Base-by-base conservation (phyloP, 2,329 filamentous ascomycete genomes). In the Passalora sequoiae region DNA sequence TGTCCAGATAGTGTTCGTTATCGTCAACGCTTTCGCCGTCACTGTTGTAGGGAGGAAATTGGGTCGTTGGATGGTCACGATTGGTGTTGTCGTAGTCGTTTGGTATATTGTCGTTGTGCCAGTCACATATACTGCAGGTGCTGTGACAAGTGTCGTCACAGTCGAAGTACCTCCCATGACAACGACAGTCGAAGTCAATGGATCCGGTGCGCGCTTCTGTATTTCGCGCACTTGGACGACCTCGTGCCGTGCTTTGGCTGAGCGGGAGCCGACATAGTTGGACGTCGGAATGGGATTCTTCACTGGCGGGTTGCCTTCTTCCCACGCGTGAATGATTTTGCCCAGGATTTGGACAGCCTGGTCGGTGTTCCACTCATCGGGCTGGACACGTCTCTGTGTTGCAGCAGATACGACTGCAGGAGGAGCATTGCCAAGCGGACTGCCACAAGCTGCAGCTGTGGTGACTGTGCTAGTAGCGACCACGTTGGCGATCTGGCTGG, bases 131-230 rank as follows among this genome's bases (percentile, higher is more conserved):
- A 37, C 42, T 6, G 50, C 49, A 8, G 51, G 29, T 6, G 51
- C 49, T 9, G 43, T 50, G 19, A 43, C 30, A n/a, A 49, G 49
- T 8, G 40, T 31, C 1, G 60, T 62, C 2, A 21, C 15, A 4
- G 36, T 39, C 8, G 36, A 5, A 6, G 22, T 15, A 25, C 58
- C 49, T 7, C 53, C 51, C 5, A 36, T 57, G 13, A 50, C 51
- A 6, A 62, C 66, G 20, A 64, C 49, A 2, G 60, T 58, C 15
- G 62, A 47, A 3, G 60, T 61, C 30, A 60, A 57, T 31, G 51
- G 50, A 37, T 68, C 66, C 0, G 63, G 64, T 41, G 60, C 61
- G 30, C 65, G 61, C 44, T 54, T 58, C 16, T 49, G 50, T n/a
- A 60, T 19, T n/a, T 30, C 6, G 13, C 38, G 38, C 10, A 33